Conservation (phyloP, 352 stramenopile genomes). For the Albugo laibachii region DNA sequence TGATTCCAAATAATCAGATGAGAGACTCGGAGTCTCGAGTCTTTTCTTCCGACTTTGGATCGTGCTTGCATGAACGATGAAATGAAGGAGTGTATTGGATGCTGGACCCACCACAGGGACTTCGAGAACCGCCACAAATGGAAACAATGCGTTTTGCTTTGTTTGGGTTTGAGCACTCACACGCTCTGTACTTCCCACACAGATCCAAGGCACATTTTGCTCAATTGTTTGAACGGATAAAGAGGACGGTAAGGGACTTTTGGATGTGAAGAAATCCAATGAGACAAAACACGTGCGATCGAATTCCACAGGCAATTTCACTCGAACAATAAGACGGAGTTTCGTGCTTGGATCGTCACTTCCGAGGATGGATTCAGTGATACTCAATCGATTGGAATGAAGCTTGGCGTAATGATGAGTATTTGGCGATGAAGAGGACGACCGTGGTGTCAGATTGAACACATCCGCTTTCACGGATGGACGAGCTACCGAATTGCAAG, state of each 20-base stretch:
- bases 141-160: conserved; percentile 40
- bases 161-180: conserved; percentile 40
- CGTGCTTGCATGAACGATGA: conserved; percentile 67
- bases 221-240: conserved; percentile 28
- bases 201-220: conserved; percentile 52
- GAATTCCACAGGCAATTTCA: conserved; percentile 60
- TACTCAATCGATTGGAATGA: conserved; percentile 39
- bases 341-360: conserved; percentile 68
- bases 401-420: conserved; percentile 58
- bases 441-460: conserved; percentile 66
- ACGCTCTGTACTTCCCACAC: conserved; percentile 58
- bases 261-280: conserved; percentile 65
- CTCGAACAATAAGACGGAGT: conserved; percentile 55
- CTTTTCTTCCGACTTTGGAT: conserved; percentile 39
- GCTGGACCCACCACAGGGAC: conserved; percentile 60
- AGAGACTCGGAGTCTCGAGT: conserved; percentile 1
- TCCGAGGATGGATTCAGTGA: conserved; percentile 57
- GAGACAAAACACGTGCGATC: conserved; percentile 67
- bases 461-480: conserved; percentile 65
- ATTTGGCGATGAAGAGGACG: conserved; percentile 54
- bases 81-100: conserved; percentile 68
- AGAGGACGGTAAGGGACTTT: conserved; percentile 30
- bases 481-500: conserved; percentile 25
- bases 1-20: conserved; percentile 1
- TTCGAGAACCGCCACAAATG: conserved; percentile 72